Conservation (phyloP, 2,329 filamentous ascomycete genomes). For the Remersonia thermophila region DNA sequence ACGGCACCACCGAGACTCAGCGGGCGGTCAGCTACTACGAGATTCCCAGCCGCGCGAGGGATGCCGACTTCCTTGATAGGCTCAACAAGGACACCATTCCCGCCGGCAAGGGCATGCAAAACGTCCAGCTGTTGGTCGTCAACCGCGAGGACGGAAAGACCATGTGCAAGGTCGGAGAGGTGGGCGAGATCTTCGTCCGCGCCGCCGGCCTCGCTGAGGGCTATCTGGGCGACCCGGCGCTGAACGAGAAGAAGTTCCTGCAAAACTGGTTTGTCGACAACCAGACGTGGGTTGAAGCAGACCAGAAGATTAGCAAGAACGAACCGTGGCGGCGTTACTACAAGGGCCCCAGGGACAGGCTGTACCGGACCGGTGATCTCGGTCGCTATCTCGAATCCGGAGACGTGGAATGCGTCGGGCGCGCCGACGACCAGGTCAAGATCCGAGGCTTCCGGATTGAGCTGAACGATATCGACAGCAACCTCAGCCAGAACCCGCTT, state of each 20-base stretch:
- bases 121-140: slow-evolving; percentile 81
- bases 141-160: slow-evolving; percentile 52
- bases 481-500: slow-evolving; percentile 61
- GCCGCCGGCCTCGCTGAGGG: slow-evolving; percentile 70
- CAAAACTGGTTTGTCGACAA: slow-evolving; percentile 77
- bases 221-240: slow-evolving; percentile 34
- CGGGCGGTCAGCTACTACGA: slow-evolving; percentile 74
- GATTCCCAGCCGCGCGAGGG: slow-evolving; percentile 52
- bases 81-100: slow-evolving; percentile 58
- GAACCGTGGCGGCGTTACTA: slow-evolving; percentile 72
- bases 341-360: slow-evolving; percentile 67
- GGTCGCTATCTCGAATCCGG: slow-evolving; percentile 60
- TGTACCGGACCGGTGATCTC: slow-evolving; percentile 82
- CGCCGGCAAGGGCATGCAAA: slow-evolving; percentile 72
- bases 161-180: slow-evolving; percentile 67
- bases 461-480: slow-evolving; percentile 80
- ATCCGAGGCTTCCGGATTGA: slow-evolving; percentile 94
- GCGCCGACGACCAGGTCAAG: slow-evolving; percentile 85
- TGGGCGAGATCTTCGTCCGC: slow-evolving; percentile 73
- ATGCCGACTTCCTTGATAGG: slow-evolving; percentile 38
- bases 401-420: slow-evolving; percentile 64
- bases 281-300: slow-evolving; percentile 52
- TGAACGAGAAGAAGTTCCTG: slow-evolving; percentile 68
- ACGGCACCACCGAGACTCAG: slow-evolving; percentile 77
- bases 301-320: slow-evolving; percentile 41